phyloP scores from a whole-genome alignment of 2,329 filamentous ascomycete genomes.

The Hirsutella minnesotensis region DNA sequence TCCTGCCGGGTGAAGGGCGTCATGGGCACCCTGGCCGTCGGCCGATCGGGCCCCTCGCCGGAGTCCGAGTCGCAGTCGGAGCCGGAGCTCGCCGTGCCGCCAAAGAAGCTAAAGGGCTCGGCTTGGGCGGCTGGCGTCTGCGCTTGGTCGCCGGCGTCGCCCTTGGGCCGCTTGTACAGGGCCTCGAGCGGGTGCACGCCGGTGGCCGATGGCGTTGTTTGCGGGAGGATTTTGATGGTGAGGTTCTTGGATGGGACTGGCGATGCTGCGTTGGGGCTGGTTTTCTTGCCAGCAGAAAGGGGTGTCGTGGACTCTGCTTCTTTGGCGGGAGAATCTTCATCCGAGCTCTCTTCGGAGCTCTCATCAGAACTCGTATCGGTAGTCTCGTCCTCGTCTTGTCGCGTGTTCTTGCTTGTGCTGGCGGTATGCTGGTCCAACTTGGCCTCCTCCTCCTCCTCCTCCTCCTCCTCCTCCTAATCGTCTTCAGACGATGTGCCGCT shows the following conservation, averaged over 20 bases:
- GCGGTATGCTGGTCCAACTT: neutral
- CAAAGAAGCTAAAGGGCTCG: constrained; percentile 71
- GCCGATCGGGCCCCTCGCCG: constrained; percentile 27
- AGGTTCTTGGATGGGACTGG: constrained; percentile 37
- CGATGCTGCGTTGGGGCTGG: constrained; percentile 31
- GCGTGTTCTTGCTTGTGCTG: constrained; percentile 5
- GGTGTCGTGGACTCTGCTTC: constrained; percentile 10
- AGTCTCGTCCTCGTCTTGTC: constrained; percentile 5
- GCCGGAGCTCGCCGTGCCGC: constrained; percentile 17
- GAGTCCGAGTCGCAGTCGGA: constrained; percentile 33
- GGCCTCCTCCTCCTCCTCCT: neutral
- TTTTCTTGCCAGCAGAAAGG: constrained; percentile 14
- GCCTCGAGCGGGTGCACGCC: constrained; percentile 78
- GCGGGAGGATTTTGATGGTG: constrained; percentile 42
- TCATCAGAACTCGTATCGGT: neutral
- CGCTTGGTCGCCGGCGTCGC: constrained; percentile 19
- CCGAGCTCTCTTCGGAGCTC: too few relatives aligned
- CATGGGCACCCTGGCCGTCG: constrained; percentile 42
- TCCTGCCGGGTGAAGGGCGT: constrained; percentile 79
- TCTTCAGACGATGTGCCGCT: constrained; percentile 24
- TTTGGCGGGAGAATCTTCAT: constrained; percentile 5
- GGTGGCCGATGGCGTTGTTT: constrained; percentile 32
- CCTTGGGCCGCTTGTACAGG: constrained; percentile 66
- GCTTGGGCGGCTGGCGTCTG: constrained; percentile 23
- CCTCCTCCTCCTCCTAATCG: constrained; percentile 18